Evolutionary conservation across 2,329 filamentous ascomycete genomes (phyloP).

Genomic region (Diplodia intermedia): DNA sequence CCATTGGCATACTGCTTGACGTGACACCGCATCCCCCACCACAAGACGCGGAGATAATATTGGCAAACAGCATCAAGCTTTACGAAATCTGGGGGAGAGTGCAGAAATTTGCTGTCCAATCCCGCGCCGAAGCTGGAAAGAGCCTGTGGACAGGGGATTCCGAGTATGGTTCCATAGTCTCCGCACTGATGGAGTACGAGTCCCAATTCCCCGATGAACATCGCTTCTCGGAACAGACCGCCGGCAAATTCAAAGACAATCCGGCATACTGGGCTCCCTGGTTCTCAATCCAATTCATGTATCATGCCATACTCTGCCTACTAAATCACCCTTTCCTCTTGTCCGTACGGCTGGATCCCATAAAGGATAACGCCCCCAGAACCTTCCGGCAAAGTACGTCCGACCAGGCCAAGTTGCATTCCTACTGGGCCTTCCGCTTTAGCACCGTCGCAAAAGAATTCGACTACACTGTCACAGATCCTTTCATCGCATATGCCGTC

Average conservation of each 20-base stretch:
- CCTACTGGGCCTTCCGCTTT: slow-evolving; percentile 62
- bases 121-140: slow-evolving; percentile 7
- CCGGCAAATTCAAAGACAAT: slow-evolving; percentile 52
- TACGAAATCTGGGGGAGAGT: slow-evolving; percentile 22
- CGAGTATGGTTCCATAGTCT: slow-evolving; percentile 19
- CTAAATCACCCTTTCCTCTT: slow-evolving; percentile 62
- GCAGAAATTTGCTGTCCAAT: slow-evolving; percentile 10
- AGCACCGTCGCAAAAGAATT: slow-evolving; percentile 57
- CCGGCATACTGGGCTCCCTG: slow-evolving; percentile 62
- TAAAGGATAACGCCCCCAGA: slow-evolving; percentile 60
- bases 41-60: not conserved
- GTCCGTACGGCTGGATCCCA: slow-evolving; percentile 58
- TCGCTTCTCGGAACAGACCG: slow-evolving; percentile 55
- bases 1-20: not conserved
- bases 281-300: slow-evolving; percentile 61
- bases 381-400: slow-evolving; percentile 54
- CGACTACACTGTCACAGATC: slow-evolving; percentile 55
- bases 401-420: slow-evolving; percentile 59
- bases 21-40: not conserved
- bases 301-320: slow-evolving; percentile 60
- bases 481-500: slow-evolving; percentile 58
- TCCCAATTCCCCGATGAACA: slow-evolving; percentile 59
- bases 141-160: slow-evolving; percentile 23
- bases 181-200: slow-evolving; percentile 58
- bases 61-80: slow-evolving; percentile 15